phyloP scores from a whole-genome alignment of 805 yeast species.

The Kregervanrija pseudodelftensis region DNA sequence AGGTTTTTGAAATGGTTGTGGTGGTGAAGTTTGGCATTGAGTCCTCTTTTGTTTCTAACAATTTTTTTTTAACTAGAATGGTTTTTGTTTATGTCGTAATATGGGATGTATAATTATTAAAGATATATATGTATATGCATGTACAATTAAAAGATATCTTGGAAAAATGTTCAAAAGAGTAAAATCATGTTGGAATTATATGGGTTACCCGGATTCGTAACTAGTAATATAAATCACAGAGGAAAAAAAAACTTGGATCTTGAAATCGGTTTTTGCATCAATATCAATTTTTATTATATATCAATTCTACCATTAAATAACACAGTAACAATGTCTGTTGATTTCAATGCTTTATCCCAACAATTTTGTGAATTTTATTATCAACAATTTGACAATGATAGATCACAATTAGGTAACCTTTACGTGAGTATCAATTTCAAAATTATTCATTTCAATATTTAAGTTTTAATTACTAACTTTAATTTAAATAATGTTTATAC shows the following conservation, averaged over 20 bases:
- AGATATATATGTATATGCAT: too few species aligned
- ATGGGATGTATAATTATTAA: too few species aligned
- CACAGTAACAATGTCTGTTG: conserved; percentile 24
- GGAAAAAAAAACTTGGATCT: neutral
- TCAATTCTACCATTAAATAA: neutral
- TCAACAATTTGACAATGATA: conserved; percentile 89
- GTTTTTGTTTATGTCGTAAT: too few species aligned
- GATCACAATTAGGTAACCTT: conserved; percentile 85
- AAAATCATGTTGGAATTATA: too few species aligned
- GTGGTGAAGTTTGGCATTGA: too few species aligned
- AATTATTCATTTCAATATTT: neutral
- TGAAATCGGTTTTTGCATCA: neutral
- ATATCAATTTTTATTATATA: neutral
- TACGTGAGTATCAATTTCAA: conserved; percentile 42
- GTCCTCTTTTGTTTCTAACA: too few species aligned
- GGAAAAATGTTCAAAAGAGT: too few species aligned
- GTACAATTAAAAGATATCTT: too few species aligned
- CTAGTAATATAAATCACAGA: too few species aligned
- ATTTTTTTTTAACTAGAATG: too few species aligned
- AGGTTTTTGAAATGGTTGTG: conserved; percentile 4
- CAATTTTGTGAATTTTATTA: conserved; percentile 94
- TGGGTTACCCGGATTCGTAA: too few species aligned
- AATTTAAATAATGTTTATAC: neutral
- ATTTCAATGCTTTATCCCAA: conserved; percentile 32
- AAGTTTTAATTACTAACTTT: neutral